These are phyloP conservation scores for Saccharum spontaneum DNA, from an alignment of 176 grass and related monocot genomes.

Conservation along the genomic window DNA sequence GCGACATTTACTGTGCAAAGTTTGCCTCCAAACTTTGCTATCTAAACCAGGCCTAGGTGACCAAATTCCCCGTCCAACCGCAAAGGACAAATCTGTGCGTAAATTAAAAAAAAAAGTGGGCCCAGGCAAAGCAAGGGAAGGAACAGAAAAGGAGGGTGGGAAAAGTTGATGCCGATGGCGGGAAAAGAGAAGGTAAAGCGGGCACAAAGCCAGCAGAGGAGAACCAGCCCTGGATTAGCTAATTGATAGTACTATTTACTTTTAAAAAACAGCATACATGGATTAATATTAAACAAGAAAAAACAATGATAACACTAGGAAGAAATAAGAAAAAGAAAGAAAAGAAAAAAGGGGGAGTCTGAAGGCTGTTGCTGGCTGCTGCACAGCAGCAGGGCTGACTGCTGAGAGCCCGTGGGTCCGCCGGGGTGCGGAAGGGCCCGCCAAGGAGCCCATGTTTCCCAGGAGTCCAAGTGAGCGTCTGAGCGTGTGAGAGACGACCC, in stretches of 20 bases:
- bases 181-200: slow-evolving; percentile 50
- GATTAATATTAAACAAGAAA: slow-evolving; percentile 12
- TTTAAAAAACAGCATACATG: neutral
- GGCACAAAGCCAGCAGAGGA: slow-evolving; percentile 43
- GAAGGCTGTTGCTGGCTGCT: neutral
- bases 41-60: too few relatives aligned
- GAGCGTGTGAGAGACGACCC: neutral
- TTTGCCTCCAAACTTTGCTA: too few relatives aligned
- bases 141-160: slow-evolving; percentile 9
- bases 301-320: slow-evolving; percentile 23
- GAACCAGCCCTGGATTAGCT: slow-evolving; percentile 37
- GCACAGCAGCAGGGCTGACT: too few relatives aligned
- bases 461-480: neutral
- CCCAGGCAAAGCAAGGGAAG: slow-evolving; percentile 27
- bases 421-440: neutral
- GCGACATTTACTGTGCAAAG: too few relatives aligned
- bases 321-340: neutral
- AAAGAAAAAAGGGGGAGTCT: neutral
- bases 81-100: slow-evolving; percentile 56
- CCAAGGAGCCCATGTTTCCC: slow-evolving; percentile 1
- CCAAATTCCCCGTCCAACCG: slow-evolving; percentile 56
- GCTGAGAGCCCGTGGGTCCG: slow-evolving; percentile 25
- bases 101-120: slow-evolving; percentile 32
- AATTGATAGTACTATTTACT: slow-evolving; percentile 41
- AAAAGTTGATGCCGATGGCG: slow-evolving; percentile 50